A percentile compares a stretch with the other conserved stretches of the same genome.
Evolutionary conservation across 805 yeast genomes (phyloP).

Genomic region (Yamadazyma scolyti): DNA sequence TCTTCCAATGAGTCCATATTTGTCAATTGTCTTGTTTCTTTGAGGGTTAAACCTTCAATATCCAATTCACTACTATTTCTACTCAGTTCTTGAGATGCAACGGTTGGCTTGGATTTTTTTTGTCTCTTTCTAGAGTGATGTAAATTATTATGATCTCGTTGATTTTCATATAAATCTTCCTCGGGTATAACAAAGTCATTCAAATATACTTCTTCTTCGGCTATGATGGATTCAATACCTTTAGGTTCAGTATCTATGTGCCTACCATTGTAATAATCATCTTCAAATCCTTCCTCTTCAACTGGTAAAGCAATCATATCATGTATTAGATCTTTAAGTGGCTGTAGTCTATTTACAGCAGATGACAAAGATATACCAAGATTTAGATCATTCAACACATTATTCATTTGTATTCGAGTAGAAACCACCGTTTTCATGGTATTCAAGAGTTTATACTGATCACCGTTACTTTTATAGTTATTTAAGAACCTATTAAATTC

Average conservation of each 20-base stretch:
- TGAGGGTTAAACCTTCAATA: conserved; percentile 33
- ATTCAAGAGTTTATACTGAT: conserved; percentile 9
- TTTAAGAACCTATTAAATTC: conserved; percentile 7
- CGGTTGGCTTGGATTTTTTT: conserved; percentile 6
- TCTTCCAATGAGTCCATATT: conserved; percentile 34
- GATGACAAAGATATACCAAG: conserved; percentile 47
- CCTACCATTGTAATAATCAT: conserved; percentile 1
- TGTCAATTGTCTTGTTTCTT: conserved; percentile 33
- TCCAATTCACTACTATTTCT: conserved; percentile 23
- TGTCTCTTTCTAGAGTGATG: conserved; percentile 8
- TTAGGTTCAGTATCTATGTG: conserved; percentile 43
- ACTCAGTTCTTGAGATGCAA: conserved; percentile 3
- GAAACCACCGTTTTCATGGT: conserved; percentile 34
- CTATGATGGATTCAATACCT: conserved; percentile 49
- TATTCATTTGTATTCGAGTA: conserved; percentile 40
- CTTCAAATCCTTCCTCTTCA: conserved; percentile 33
- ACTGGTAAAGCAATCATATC: conserved; percentile 47
- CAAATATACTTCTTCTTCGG: conserved; percentile 43
- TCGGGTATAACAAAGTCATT: conserved; percentile 53
- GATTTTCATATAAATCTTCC: conserved; percentile 10
- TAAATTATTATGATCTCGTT: conserved; percentile 16
- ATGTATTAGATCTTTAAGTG: conserved; percentile 41
- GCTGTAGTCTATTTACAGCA: conserved; percentile 52
- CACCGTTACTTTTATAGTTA: conserved; percentile 12
- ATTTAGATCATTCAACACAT: conserved; percentile 35